Evolutionary conservation across 1,284 basidiomycete species (phyloP).

Genomic region (Mycocalia duriaeana): DNA sequence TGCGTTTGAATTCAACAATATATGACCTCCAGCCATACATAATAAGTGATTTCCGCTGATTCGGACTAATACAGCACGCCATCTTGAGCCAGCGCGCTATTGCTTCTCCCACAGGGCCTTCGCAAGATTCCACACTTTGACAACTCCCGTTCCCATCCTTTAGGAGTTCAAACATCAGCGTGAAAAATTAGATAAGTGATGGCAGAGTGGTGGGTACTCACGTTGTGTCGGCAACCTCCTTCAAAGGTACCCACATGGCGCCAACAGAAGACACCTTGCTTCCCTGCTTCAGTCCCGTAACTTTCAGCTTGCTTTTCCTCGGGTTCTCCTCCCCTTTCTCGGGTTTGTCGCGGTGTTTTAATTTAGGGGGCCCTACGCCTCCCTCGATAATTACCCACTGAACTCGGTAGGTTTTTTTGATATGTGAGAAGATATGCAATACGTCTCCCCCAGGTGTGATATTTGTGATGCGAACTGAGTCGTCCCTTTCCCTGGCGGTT

Average conservation of each 20-base stretch:
- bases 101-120: constrained; percentile 17
- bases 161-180: constrained; percentile 6
- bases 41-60: too few species aligned
- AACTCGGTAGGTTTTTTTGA: constrained; percentile 84
- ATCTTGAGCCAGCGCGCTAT: too few species aligned
- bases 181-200: constrained; percentile 10
- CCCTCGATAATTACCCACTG: constrained; percentile 67
- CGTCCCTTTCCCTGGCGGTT: too few species aligned
- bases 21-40: too few species aligned
- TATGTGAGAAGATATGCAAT: constrained; percentile 86
- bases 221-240: constrained; percentile 59
- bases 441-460: constrained; percentile 60
- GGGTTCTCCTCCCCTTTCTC: constrained; percentile 15
- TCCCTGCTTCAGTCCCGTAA: constrained; percentile 5
- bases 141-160: constrained; percentile 58
- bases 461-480: constrained; percentile 37
- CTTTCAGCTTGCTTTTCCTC: constrained; percentile 9
- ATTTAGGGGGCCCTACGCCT: constrained; percentile 33
- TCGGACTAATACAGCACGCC: background rate
- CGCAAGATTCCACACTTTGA: constrained; percentile 54
- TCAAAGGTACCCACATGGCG: constrained; percentile 47
- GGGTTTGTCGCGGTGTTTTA: constrained; percentile 11
- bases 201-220: constrained; percentile 46
- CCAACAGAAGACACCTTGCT: constrained; percentile 8
- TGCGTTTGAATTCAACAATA: too few species aligned